These are phyloP conservation scores for Planoprotostelium fungivorum DNA, from an alignment of 78 protist species.

Conservation along the genomic window DNA sequence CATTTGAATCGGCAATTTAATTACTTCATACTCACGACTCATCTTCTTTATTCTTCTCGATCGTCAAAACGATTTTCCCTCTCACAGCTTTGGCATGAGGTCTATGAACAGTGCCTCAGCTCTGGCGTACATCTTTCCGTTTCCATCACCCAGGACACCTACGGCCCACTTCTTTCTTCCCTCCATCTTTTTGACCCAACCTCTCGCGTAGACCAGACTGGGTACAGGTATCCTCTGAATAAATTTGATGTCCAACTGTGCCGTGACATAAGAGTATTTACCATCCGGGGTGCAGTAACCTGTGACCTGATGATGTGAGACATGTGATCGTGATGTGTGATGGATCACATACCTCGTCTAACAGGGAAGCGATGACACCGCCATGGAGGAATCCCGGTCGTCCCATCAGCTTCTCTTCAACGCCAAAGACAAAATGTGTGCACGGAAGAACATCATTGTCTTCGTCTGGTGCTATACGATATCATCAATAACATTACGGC, in stretches of 20 bases:
- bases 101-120: not conserved
- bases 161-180: not conserved
- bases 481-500: not conserved
- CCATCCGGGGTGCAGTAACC: not conserved
- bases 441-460: not conserved
- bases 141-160: not conserved
- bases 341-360: not conserved
- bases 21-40: too few species aligned
- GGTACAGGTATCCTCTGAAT: not conserved
- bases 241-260: not conserved
- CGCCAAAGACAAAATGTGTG: not conserved
- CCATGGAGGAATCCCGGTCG: not conserved
- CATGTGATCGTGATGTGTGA: not conserved
- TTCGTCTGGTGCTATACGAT: not conserved
- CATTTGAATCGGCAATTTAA: too few species aligned
- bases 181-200: not conserved
- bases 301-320: not conserved
- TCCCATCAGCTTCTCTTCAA: not conserved
- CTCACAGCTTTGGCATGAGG: not conserved
- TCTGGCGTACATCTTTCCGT: not conserved
- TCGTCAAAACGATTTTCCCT: too few species aligned
- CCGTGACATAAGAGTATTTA: not conserved
- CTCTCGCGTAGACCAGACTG: not conserved
- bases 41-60: too few species aligned
- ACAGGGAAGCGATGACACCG: not conserved